Evolutionary conservation across 169 alveolate genomes (phyloP).

Genomic region (Plasmodium malariae): DNA sequence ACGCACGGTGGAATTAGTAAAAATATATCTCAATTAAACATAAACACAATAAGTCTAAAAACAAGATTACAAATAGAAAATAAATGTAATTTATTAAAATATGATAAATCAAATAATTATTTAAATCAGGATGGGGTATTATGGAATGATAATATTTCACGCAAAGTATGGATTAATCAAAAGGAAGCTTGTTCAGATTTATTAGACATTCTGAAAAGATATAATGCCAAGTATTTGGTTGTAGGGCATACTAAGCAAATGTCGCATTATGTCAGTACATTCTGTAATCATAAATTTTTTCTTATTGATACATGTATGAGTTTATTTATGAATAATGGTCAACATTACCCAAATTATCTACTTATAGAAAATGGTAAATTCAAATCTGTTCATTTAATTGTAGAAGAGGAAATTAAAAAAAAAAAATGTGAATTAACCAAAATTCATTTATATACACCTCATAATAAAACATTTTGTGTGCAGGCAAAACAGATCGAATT

Average conservation of each 20-base stretch:
- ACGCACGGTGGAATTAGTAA: conserved; percentile 46
- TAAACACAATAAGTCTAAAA: conserved; percentile 33
- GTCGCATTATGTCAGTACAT: conserved; percentile 40
- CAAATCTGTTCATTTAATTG: conserved; percentile 29
- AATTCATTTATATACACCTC: conserved; percentile 14
- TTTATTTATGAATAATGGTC: conserved; percentile 53
- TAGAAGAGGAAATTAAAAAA: conserved; percentile 10
- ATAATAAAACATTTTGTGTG: conserved; percentile 13
- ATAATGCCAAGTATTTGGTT: conserved; percentile 32
- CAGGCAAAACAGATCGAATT: no score
- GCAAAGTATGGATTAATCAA: conserved; percentile 9
- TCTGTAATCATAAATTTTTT: conserved; percentile 27
- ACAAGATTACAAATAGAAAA: conserved; percentile 60
- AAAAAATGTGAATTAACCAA: conserved; percentile 10
- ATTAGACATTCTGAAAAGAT: conserved; percentile 16
- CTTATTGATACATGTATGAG: conserved; percentile 75
- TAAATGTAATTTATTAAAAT: background rate
- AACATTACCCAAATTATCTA: conserved; percentile 43
- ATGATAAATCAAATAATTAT: conserved; percentile 28
- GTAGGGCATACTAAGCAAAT: conserved; percentile 52
- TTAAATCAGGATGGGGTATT: conserved; percentile 41
- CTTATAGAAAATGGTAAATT: conserved; percentile 10
- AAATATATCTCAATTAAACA: conserved; percentile 23
- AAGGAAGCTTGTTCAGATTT: conserved; percentile 32
- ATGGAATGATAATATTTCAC: conserved; percentile 35